Evolutionary conservation across 1,284 basidiomycete species (phyloP), one percentile per base, ranked within the genome.

Genomic region (Ganoderma sp.): DNA sequence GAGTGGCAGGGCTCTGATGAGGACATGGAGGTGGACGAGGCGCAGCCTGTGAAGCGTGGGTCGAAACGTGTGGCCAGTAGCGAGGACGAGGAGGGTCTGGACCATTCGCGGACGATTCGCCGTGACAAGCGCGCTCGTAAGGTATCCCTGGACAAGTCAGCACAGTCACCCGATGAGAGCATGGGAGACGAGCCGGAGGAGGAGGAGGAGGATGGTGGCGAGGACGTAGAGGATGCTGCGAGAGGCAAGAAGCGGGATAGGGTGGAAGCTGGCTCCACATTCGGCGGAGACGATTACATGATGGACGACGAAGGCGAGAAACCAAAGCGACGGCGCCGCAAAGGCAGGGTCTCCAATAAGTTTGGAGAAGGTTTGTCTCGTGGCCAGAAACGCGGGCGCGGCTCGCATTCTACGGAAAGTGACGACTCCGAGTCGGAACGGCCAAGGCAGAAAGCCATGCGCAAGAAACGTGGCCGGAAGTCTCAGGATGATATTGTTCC

Each of bases 191-290:
- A 76, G 2, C 68, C 73, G n/a, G 68, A 75, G 17, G 78, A 79
- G 14, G 68, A 71, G 25, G 65, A 72, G n/a, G 68, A 75, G 14
- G 78, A 79, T 17, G 68, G 71, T 28, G 65, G 73, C 15, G 54
- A 50, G 7, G 66, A 25, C 39, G n/a, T 65, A 2, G 64, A 63
- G 2, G 61, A 66, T 25, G 74, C 78, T 65, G 73, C 76, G n/a
- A 85, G 91, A 71, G 92, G 92, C 37, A 90, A 85, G 82, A 94
- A 94, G 79, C 86, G 92, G 66, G 90, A 90, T 77, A 88, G 90
- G 60, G 83, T 85, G 17, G 91, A 92, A 74, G 89, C 88, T 64
- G 91, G 86, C 7, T 91, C 90, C 7, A 87, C 86, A 0, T 88
- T 91, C 75, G 91, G 86, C 59, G 87, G 84, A 54, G 90, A 91